Conservation (phyloP, 129 eudicot species). For the Logfia minima region DNA sequence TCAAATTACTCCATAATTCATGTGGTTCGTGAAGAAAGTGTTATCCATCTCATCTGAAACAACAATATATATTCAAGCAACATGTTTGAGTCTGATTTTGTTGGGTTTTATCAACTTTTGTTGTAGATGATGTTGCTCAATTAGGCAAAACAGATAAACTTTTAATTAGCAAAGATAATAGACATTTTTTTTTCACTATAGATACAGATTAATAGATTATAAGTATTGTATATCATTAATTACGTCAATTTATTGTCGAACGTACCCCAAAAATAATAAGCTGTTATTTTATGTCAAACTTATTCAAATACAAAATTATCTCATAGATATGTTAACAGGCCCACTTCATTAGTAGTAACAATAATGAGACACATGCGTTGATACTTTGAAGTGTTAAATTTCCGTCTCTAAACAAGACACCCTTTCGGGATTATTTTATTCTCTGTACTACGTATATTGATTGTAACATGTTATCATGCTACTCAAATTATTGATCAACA, state of each 20-base stretch:
- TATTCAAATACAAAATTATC: too few relatives aligned
- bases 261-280: too few relatives aligned
- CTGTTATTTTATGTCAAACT: too few relatives aligned
- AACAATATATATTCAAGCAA: background rate
- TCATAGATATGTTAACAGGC: too few relatives aligned
- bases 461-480: background rate
- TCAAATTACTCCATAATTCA: background rate
- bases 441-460: background rate
- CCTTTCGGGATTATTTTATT: background rate
- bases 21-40: background rate
- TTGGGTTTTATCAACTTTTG: background rate
- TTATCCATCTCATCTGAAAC: background rate
- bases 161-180: too few relatives aligned
- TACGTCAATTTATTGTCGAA: too few relatives aligned
- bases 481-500: background rate
- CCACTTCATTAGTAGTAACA: background rate
- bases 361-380: background rate
- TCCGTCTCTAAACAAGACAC: background rate
- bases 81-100: background rate
- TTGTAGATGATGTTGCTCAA: background rate
- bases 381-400: background rate
- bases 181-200: too few relatives aligned
- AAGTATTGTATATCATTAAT: too few relatives aligned
- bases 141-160: background rate
- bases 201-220: too few relatives aligned